These are phyloP conservation scores for Capsicum rhomboideum DNA, from an alignment of 257 asterid genomes.

Conservation along the genomic window DNA sequence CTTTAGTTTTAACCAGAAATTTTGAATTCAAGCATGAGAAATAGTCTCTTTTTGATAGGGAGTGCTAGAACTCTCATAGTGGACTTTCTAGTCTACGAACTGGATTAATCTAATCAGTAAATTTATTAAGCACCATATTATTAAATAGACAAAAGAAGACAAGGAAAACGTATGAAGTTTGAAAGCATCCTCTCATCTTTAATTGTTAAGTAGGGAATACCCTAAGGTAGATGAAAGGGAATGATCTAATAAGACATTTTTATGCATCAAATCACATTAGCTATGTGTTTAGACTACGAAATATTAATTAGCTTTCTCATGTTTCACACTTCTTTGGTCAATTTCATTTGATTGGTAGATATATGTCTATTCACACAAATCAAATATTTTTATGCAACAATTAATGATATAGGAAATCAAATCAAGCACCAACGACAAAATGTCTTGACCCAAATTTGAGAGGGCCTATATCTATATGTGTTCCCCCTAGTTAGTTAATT, in stretches of 20 bases:
- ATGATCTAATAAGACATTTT: not conserved
- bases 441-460: not conserved
- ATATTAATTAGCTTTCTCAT: not conserved
- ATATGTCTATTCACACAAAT: not conserved
- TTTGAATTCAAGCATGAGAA: not conserved
- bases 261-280: not conserved
- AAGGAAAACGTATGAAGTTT: not conserved
- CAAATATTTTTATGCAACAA: not conserved
- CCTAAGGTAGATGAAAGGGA: not conserved
- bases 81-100: not conserved
- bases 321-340: not conserved
- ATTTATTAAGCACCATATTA: not conserved
- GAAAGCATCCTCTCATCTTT: not conserved
- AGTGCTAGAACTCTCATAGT: not conserved
- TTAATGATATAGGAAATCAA: not conserved
- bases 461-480: not conserved
- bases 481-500: not conserved
- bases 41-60: not conserved
- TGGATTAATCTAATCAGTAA: not conserved
- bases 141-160: not conserved
- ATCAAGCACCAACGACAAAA: not conserved
- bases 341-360: not conserved
- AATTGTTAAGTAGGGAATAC: not conserved
- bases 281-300: not conserved
- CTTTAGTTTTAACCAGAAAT: not conserved